These are phyloP conservation scores for Vicia villosa DNA, from an alignment of 306 rosid species.

Conservation along the genomic window DNA sequence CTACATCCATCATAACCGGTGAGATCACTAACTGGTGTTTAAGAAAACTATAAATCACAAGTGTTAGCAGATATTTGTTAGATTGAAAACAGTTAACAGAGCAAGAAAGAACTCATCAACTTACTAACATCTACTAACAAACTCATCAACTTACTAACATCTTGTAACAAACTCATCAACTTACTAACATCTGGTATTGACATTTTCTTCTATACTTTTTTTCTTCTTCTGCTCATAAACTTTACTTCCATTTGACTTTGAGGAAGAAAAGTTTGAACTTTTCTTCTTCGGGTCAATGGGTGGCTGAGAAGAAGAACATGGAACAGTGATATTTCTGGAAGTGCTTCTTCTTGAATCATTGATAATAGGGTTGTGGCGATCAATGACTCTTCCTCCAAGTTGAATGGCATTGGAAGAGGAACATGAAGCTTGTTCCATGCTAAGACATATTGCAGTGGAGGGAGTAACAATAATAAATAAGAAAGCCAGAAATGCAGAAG, in stretches of 20 bases:
- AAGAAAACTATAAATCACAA: too few species aligned
- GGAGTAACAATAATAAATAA: too few species aligned
- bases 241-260: constrained; percentile 39
- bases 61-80: too few species aligned
- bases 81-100: too few species aligned
- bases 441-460: constrained; percentile 78
- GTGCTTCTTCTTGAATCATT: constrained; percentile 56
- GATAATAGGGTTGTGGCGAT: constrained; percentile 95
- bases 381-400: constrained; percentile 81
- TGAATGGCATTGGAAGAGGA: constrained; percentile 65
- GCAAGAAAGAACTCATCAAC: too few species aligned
- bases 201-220: constrained; percentile 37
- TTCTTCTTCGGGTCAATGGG: constrained; percentile 52
- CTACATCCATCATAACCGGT: too few species aligned
- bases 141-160: too few species aligned
- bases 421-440: constrained; percentile 77
- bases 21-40: too few species aligned
- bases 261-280: constrained; percentile 40
- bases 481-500: too few species aligned
- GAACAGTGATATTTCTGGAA: constrained; percentile 34
- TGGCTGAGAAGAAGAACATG: constrained; percentile 51
- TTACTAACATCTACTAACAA: too few species aligned
- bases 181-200: constrained; percentile 6
- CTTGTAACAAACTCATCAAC: too few species aligned
- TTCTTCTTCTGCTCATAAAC: constrained; percentile 43